Base-by-base conservation (phyloP, 2,329 filamentous ascomycete genomes). In the Aspergillus intermedius region DNA sequence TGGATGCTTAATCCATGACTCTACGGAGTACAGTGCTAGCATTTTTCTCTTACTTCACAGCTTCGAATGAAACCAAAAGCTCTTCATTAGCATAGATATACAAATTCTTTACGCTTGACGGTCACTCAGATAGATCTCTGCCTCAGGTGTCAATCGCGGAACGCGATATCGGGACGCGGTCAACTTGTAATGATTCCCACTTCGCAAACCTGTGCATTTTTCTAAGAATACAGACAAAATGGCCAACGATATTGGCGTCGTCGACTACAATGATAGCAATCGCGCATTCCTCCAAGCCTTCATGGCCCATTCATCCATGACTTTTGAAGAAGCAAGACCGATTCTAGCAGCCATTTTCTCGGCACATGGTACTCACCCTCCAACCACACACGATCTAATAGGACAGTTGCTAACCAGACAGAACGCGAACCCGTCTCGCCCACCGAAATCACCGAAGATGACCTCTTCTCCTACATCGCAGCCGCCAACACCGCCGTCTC, bases 211-310 rank as follows among this genome's bases (percentile, higher is more conserved):
- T 39, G 21, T n/a, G 8, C 3, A 19, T 12, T 12, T n/a, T 44
- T 44, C 5, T 3, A 19, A 22, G 23, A 3, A 39, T n/a, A 44
- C 9, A 9, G 32, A 34, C 22, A 51, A 17, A 4, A 53, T 58
- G 51, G 52, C 58, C 17, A 49, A 46, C 40, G 44, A 50, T 15
- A 42, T 49, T 44, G 52, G 60, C 28, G 58, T 56, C 28, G 48
- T 48, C 22, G 55, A 59, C 49, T 84, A 83, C 60, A 72, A 77
- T 59, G 75, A 94, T 64, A 78, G 77, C 53, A 87, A 96, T 66
- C 85, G 89, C 49, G 91, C 91, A 7, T 95, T 98, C 63, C 76
- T 97, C 0, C 93, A 98, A 70, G 87, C 88, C 44, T 83, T 98
- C 57, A 77, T 96, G 67, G 82, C 87, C 3, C 83, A 84, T 44